phyloP scores from a whole-genome alignment of 345 rosid species.

The Draba incana region DNA sequence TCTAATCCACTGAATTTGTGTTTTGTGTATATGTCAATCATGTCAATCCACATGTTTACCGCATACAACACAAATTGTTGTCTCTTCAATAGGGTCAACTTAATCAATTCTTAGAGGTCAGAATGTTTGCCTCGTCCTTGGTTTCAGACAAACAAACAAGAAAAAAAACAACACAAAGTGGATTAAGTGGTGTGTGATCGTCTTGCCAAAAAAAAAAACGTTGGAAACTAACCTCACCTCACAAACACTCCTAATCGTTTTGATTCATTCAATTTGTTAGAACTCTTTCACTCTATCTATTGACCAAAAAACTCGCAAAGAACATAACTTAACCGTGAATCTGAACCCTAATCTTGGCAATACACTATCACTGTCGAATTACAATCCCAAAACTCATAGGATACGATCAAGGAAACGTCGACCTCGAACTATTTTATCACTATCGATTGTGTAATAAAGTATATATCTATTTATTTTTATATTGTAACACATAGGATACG shows the following conservation, averaged over 20 bases:
- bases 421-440: background rate
- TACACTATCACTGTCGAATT: no score
- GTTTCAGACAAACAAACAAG: conserved; percentile 20
- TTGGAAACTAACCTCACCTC: no score
- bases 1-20: conserved; percentile 22
- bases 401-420: background rate
- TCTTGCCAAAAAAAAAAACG: background rate
- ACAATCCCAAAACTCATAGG: background rate
- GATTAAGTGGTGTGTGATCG: conserved; percentile 6
- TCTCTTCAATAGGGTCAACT: conserved; percentile 35
- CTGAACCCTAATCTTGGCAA: no score
- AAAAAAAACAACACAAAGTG: conserved; percentile 6
- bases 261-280: no score
- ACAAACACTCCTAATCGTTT: no score
- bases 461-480: no score
- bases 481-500: no score
- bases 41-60: conserved; percentile 29
- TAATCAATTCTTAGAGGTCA: conserved; percentile 28
- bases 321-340: no score
- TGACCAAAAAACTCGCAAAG: no score
- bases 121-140: conserved; percentile 14
- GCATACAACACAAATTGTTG: conserved; percentile 10
- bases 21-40: conserved; percentile 4
- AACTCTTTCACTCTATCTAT: no score
- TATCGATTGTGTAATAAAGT: no score